A percentile compares a stretch with the other conserved stretches of the same genome.
Conservation (phyloP, 331 rosid genomes). For the Malus hybrid region DNA sequence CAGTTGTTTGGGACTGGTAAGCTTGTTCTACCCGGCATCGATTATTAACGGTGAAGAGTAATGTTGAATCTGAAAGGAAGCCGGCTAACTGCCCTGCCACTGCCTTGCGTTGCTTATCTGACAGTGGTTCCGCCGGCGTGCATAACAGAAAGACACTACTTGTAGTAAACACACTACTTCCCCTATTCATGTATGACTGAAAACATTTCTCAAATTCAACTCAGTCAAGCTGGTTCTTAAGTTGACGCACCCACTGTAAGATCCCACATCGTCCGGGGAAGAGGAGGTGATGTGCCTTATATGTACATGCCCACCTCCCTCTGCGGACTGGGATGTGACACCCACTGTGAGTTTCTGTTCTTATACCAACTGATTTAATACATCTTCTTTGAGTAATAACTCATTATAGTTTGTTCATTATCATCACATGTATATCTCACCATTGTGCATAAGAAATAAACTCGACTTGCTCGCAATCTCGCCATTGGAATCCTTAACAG, state of each 20-base stretch:
- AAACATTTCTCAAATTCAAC: background rate
- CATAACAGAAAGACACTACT: background rate
- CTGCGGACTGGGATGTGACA: too few species aligned
- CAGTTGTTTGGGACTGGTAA: background rate
- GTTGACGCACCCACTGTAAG: background rate
- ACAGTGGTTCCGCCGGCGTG: background rate
- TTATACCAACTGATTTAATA: background rate
- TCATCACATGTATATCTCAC: too few species aligned
- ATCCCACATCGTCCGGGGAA: too few species aligned
- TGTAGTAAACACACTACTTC: background rate
- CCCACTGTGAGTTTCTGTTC: background rate
- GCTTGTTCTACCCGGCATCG: background rate
- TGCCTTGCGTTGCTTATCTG: background rate
- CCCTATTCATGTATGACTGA: background rate
- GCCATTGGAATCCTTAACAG: too few species aligned
- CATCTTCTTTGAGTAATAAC: background rate
- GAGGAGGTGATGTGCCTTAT: too few species aligned
- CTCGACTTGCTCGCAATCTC: too few species aligned
- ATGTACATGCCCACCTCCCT: too few species aligned
- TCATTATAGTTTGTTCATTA: too few species aligned
- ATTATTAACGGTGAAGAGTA: background rate
- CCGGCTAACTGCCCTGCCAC: background rate
- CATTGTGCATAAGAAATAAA: too few species aligned
- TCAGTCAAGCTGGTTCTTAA: background rate
- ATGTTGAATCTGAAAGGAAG: background rate